These are phyloP conservation scores for Plasmodium cynomolgi DNA, from an alignment of 169 alveolate species.

Conservation along the genomic window DNA sequence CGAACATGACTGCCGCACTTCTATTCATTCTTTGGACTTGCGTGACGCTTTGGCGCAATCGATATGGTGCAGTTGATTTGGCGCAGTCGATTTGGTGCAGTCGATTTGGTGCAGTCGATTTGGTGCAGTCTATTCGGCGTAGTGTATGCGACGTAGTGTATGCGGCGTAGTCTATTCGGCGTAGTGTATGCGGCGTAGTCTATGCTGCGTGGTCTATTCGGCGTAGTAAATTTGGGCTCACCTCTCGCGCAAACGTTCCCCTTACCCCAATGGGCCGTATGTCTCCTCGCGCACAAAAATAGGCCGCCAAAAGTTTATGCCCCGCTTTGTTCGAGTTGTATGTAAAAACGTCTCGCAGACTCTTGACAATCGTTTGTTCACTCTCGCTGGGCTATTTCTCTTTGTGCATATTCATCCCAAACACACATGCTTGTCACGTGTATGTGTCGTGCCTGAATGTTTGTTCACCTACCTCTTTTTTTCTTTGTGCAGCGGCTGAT, in stretches of 20 bases:
- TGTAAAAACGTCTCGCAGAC: background rate
- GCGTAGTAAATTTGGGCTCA: background rate
- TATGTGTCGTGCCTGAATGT: background rate
- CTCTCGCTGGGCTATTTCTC: background rate
- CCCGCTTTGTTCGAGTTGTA: background rate
- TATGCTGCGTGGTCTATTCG: background rate
- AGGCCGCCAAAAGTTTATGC: background rate
- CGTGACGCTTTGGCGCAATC: background rate
- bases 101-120: background rate
- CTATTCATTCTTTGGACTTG: slow-evolving; percentile 13
- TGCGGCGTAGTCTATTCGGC: background rate
- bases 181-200: too few species aligned
- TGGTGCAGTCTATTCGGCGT: background rate
- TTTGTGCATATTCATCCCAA: background rate
- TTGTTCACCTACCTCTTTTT: background rate
- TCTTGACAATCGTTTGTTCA: background rate
- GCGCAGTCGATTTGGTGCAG: background rate
- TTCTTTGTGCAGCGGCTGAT: background rate
- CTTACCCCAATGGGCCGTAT: background rate
- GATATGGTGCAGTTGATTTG: background rate
- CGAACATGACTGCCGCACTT: slow-evolving; percentile 29
- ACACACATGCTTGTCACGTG: background rate
- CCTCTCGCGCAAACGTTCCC: background rate
- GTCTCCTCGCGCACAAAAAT: background rate
- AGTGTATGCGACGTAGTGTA: too few species aligned